Base-by-base conservation (phyloP, 2,329 filamentous ascomycete species). In the Aureobasidium sp. region DNA sequence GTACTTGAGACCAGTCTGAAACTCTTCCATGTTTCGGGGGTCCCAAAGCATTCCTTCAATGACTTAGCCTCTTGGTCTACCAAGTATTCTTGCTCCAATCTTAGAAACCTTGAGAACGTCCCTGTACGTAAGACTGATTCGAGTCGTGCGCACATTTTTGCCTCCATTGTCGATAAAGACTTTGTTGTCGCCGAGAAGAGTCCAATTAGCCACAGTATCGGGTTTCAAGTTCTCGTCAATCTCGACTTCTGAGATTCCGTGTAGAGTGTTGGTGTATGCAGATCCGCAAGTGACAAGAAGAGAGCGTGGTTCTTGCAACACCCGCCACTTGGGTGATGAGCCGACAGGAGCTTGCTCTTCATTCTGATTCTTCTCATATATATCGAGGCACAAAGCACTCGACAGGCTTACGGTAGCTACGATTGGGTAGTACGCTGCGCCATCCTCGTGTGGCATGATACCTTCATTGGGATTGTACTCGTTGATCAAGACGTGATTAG, bases 361-460 rank as follows among this genome's bases (percentile, higher is more conserved):
- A 81, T 78, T 62, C 5, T 21, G 44, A 5, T 64, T 39, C 63
- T 80, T 76, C 32, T 67, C 64, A 5, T 89, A 85, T 14, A 97
- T 78, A 67, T 96, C 87, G 57, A 97, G 79, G 62, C 93, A 90
- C 9, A 96, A 78, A 51, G 84, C 84, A 10, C 85, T 84, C 0
- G 90, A 90, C 8, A 99, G 77, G 75, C 90, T 96, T 65, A 97
- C 87, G 1, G 94, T 97, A 66, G 91, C 94, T 13, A 97, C 93
- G 14, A 95, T 85, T 1, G 89, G 89, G 70, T 89, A 83, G 72
- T 99, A 99, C 10, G 93, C 90, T 9, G 83, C 77, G 1, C 93
- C 94, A 73, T 99, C 93, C 79, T 97, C 94, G 73, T 97, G 93
- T 50, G 92, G 87, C 90, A 97, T 96, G 66, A 97, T 97, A n/a